Conservation (phyloP, 371 early-diverging fungal genomes). For the Amoeboaphelidium occidentale region DNA sequence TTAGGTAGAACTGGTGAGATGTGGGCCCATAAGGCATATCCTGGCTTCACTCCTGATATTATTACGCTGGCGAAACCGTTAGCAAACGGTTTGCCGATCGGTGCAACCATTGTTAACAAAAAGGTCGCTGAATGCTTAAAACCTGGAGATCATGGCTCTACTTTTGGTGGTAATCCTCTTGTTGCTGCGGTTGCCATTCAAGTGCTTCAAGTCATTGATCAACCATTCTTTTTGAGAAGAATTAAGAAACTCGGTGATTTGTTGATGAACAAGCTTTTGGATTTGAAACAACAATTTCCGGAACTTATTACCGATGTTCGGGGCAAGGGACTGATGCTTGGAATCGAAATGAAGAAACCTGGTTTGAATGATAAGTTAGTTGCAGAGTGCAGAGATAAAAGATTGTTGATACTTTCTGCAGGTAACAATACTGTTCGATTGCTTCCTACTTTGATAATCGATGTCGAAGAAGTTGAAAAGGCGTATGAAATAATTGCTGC, state of each 20-base stretch:
- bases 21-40: conserved; percentile 54
- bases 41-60: conserved; percentile 62
- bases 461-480: conserved; percentile 29
- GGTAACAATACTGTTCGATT: conserved; percentile 65
- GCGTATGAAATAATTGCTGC: background rate
- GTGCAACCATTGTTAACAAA: conserved; percentile 50
- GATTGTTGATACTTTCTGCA: conserved; percentile 66
- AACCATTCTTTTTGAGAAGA: too few relatives aligned
- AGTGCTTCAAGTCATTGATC: conserved; percentile 73
- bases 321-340: conserved; percentile 59
- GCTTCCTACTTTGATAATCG: conserved; percentile 56
- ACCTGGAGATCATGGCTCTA: conserved; percentile 80
- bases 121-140: conserved; percentile 51
- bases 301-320: conserved; percentile 44
- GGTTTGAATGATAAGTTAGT: conserved; percentile 39
- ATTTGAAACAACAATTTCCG: conserved; percentile 20
- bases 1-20: conserved; percentile 72
- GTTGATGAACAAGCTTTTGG: conserved; percentile 22
- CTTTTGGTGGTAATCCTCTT: conserved; percentile 85
- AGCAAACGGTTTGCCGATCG: conserved; percentile 87
- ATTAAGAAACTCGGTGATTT: too few relatives aligned
- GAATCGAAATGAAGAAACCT: conserved; percentile 18
- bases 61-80: conserved; percentile 83
- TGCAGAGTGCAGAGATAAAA: conserved; percentile 44
- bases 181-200: conserved; percentile 84